These are phyloP conservation scores for Entonaema liquescens DNA, from an alignment of 495 filamentous ascomycete genomes.

Conservation along the genomic window DNA sequence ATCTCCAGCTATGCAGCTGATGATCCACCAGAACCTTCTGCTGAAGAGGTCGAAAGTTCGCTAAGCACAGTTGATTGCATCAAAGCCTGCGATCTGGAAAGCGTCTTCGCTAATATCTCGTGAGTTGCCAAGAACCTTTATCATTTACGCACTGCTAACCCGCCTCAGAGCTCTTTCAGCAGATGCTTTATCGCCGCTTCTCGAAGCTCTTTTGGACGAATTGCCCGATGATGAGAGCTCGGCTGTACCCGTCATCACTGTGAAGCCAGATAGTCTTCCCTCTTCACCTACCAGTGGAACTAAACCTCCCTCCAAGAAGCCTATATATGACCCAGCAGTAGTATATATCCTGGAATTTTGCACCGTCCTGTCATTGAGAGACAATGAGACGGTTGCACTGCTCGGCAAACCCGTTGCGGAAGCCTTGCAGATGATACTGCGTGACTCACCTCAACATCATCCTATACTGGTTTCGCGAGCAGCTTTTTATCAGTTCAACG, in stretches of 20 bases:
- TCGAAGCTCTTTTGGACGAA: constrained; percentile 78
- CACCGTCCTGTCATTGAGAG: constrained; percentile 82
- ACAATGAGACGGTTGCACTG: constrained; percentile 71
- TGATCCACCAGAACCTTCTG: constrained; percentile 95
- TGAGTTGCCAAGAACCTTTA: constrained; percentile 52
- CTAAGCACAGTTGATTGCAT: constrained; percentile 94
- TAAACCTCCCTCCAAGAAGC: constrained; percentile 58
- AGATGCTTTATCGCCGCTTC: constrained; percentile 69
- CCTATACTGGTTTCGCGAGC: constrained; percentile 81
- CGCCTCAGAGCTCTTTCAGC: constrained; percentile 70
- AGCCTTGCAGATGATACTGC: constrained; percentile 79
- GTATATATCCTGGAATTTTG: constrained; percentile 90
- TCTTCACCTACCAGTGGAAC: constrained; percentile 66
- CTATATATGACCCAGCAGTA: constrained; percentile 84
- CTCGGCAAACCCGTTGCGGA: constrained; percentile 82
- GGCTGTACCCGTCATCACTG: constrained; percentile 73
- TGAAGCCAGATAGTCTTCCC: constrained; percentile 80
- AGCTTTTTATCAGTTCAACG: constrained; percentile 83
- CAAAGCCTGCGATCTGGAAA: constrained; percentile 83
- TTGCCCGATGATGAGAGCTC: constrained; percentile 86
- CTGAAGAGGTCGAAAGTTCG: constrained; percentile 96
- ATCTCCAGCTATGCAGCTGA: constrained; percentile 98
- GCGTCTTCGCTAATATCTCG: constrained; percentile 86
- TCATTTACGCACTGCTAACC: constrained; percentile 9
- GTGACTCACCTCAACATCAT: constrained; percentile 81